These are phyloP conservation scores for Chaetomiaceae sp. DNA, from an alignment of 2,329 filamentous ascomycete genomes.

Conservation along the genomic window DNA sequence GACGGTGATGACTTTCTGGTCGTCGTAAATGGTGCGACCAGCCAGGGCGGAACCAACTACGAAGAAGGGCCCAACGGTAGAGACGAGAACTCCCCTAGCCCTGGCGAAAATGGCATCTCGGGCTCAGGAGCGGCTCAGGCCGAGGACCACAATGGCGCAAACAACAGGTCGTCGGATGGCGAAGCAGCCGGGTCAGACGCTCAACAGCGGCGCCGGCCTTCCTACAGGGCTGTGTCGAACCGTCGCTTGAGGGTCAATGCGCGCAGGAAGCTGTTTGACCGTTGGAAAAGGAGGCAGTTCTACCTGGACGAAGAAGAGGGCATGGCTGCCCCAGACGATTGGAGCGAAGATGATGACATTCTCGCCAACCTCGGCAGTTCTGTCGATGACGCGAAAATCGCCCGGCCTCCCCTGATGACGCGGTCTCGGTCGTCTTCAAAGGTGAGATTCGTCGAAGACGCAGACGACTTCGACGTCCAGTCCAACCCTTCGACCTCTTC, in stretches of 20 bases:
- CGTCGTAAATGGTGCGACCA: conserved; percentile 20
- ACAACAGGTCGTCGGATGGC: conserved; percentile 1
- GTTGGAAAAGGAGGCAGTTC: conserved; percentile 73
- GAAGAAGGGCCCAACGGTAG: conserved; percentile 7
- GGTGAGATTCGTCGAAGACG: conserved; percentile 69
- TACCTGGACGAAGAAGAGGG: conserved; percentile 86
- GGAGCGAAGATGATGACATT: conserved; percentile 56
- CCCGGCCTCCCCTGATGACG: conserved; percentile 36
- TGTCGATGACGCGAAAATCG: conserved; percentile 42
- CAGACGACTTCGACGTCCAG: conserved; percentile 62
- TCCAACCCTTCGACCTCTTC: conserved; percentile 72
- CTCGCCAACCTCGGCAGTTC: conserved; percentile 36
- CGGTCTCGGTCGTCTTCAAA: conserved; percentile 73
- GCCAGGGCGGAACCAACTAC: conserved; percentile 16
- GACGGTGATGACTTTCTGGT: conserved; percentile 23
- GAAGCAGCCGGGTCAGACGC: not conserved
- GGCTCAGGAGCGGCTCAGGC: conserved; percentile 4
- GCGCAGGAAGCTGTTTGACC: conserved; percentile 56
- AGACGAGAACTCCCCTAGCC: conserved; percentile 5
- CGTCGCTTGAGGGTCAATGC: conserved; percentile 35
- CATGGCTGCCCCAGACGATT: conserved; percentile 57
- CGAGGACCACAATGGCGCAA: not conserved
- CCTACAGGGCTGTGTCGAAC: conserved; percentile 7
- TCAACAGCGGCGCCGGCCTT: conserved; percentile 8
- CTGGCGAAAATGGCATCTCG: conserved; percentile 4